Base-by-base conservation (phyloP, 768 basidiomycete genomes). In the Cantharellus anzutake region DNA sequence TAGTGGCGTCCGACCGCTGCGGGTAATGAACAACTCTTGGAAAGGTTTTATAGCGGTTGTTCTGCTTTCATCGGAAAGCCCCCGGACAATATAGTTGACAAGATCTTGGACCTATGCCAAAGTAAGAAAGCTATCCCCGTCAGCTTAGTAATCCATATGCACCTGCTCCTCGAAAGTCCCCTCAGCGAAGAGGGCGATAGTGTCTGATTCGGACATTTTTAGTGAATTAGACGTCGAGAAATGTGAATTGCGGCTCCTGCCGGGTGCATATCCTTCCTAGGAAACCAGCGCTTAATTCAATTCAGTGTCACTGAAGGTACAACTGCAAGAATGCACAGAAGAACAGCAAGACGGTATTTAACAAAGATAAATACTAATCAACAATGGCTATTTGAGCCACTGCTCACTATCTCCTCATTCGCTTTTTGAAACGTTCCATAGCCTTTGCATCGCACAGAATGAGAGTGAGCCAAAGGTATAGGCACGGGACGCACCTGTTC, bases 361-460 rank as follows among this genome's bases (percentile, higher is more conserved):
- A 11, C 11, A 55, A 11, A 55, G 52, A 55, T 7, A 55, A 55
- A 55, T 55, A 37, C 35, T 14, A 37, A 11, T 55, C 14, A 37
- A 55, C n/a, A 48, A 11, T 29, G 11, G 44, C 44, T 11, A 48
- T 48, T 29, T 29, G 11, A 48, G 44, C 11, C 11, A 48, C 29
- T 29, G 44, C 29, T 55, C 52, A 55, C 20, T 29, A 29, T 55
- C 38, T 55, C 52, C 63, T 56, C 86, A 91, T 89, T 60, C 92
- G 75, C 73, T 98, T 96, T 77, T 94, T 97, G 77, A 97, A 98
- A 40, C 94, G 81, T 70, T 94, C 91, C 87, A 92, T 87, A 59
- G 88, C 87, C 86, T 89, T 63, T 5, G 41, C 40, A 57, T 35
- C 4, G 20, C 42, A 58, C 59, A 62, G 29, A 60, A 44, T 41